Evolutionary conservation across 352 stramenopile species (phyloP), one percentile per base, ranked within the genome.

Genomic region (Globisporangium echinulatum): DNA sequence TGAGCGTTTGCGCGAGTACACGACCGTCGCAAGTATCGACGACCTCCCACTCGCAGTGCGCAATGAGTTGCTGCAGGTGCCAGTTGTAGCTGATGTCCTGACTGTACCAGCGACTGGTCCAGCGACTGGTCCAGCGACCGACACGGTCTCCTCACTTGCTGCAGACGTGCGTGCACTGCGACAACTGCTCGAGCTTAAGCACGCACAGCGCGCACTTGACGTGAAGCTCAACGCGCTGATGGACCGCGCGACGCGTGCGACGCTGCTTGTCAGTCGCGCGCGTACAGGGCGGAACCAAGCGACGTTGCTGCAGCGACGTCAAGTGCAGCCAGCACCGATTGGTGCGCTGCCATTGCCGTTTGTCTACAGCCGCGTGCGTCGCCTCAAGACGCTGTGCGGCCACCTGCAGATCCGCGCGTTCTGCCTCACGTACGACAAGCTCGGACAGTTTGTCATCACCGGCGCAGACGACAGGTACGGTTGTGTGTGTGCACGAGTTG

Each of bases 391-490:
- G 7, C 61, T 98, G 8, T 98, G 92, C 62, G 87, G 93, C 10
- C 96, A 99, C 68, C 70, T 98, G 53, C 75, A 90, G 54, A 98
- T 97, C 61, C 91, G 94, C 25, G 84, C 97, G 10, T 99, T 98
- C 65, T 98, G 94, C 68, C 75, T 99, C 49, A 93, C 88, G 49
- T 99, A 99, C 68, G 96, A 99, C 82, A 91, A 88, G 60, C 92
- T 80, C 15, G 94, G 96, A 40, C 87, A 96, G 56, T 98, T 97
- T 61, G 95, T 99, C 56, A 94, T 99, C 58, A 99, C 96, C 0
- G 97, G 97, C 48, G 94, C 96, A 0, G 96, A 99, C 70, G 97
- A 99, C 69, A 82, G 83, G 77, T 92, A 15, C 19, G 44, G 10
- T 25, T n/a, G 9, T 49, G 44, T 49, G 13, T 49, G 44, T 17